A percentile compares a stretch with the other conserved stretches of the same genome.
These are phyloP conservation scores for Vicia villosa DNA, from an alignment of 306 rosid species.

Conservation along the genomic window DNA sequence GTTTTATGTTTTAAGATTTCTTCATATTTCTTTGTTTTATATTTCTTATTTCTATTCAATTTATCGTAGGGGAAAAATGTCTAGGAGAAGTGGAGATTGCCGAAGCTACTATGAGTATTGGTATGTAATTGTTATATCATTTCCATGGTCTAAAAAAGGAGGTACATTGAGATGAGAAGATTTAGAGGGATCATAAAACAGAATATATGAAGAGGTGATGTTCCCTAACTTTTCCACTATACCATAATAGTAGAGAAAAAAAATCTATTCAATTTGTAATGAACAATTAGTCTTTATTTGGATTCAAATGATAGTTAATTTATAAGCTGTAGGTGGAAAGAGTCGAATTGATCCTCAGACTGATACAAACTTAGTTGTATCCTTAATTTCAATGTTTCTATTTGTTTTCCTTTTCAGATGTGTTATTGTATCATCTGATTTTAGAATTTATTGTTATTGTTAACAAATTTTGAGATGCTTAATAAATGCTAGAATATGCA, in stretches of 20 bases:
- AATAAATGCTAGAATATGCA: constrained; percentile 77
- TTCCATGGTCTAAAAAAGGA: constrained; percentile 30
- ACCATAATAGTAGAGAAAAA: constrained; percentile 48
- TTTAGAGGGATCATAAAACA: constrained; percentile 35
- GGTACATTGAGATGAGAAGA: constrained; percentile 39
- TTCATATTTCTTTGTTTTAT: no score
- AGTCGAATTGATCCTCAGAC: constrained; percentile 49
- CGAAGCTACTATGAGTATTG: constrained; percentile 43
- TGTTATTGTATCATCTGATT: constrained; percentile 67
- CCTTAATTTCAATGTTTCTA: constrained; percentile 40
- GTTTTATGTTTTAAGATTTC: neutral
- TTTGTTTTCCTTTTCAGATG: constrained; percentile 40
- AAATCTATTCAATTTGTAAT: constrained; percentile 41
- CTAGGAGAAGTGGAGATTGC: constrained; percentile 34
- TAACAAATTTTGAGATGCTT: constrained; percentile 70
- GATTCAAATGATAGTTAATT: constrained; percentile 67
- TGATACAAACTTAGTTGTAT: constrained; percentile 45
- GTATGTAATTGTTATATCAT: constrained; percentile 18
- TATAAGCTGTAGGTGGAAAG: constrained; percentile 55
- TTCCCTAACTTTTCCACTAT: constrained; percentile 38
- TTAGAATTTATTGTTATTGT: constrained; percentile 72
- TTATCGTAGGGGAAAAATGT: constrained; percentile 51
- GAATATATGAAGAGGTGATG: constrained; percentile 44
- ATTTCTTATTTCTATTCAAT: constrained; percentile 63
- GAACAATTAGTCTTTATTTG: constrained; percentile 47